Evolutionary conservation across 176 grass and related monocot genomes (phyloP).

Genomic region (maize (Zea mays)): Zm-B73-REFERENCE-NAM-5.0 NC_050098.1:191860001-191860500

Average conservation of each 20-base stretch:
- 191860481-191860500: background rate
- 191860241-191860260: background rate
- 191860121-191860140: background rate
- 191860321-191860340: background rate
- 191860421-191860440: background rate
- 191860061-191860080: slow-evolving; percentile 48
- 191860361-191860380: slow-evolving; percentile 7
- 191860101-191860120: slow-evolving; percentile 38
- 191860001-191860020: slow-evolving; percentile 45
- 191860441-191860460: background rate
- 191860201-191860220: background rate
- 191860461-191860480: background rate
- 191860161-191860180: too few species aligned
- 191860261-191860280: background rate
- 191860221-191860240: background rate
- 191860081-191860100: slow-evolving; percentile 62
- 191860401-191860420: background rate
- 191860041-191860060: slow-evolving; percentile 46
- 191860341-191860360: background rate
- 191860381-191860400: background rate
- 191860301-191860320: background rate
- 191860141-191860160: background rate
- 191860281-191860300: background rate
- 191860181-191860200: background rate
- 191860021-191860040: slow-evolving; percentile 6